Evolutionary conservation across 1,284 basidiomycete species (phyloP), one percentile per base, ranked within the genome.

Genomic region (Trichosporon coremiiforme): DNA sequence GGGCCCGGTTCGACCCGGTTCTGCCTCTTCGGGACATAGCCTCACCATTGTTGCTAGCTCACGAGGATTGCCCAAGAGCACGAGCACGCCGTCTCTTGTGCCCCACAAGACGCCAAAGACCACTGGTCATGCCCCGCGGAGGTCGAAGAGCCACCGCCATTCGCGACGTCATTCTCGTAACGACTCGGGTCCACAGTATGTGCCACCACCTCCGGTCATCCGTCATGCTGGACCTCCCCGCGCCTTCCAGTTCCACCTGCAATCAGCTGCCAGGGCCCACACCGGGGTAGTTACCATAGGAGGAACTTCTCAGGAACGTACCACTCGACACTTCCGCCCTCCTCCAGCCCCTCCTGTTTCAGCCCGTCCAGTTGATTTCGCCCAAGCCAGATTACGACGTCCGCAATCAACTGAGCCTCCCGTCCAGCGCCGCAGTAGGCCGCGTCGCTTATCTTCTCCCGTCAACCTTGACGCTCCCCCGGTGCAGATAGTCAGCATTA

Each of bases 191-290:
- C 31, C 57, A 15, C 57, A 57, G 12, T 25, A 62, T n/a, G 57
- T 62, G 57, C 57, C 57, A 7, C 57, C 57, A 8, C 57, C 57
- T n/a, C 57, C 57, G 4, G 57, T 62, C 29, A 62, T 62, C 57
- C 69, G 69, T 12, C 70, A 45, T 12, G 60, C 66, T 1, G 72
- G 72, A 8, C 72, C 72, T 1, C 72, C 72, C 1, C 68, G 70
- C 8, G 31, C 69, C 5, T 66, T 73, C 50, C 70, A 73, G 70
- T 68, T 73, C 31, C 64, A 68, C 29, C 57, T 69, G 9, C 68
- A 65, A 36, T 63, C 68, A 8, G 65, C 57, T 33, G 29, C 29
- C 31, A 62, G 22, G 31, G 57, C 31, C 12, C 57, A 62, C 57
- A 62, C 57, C 8, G 57, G 57, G 17, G 57, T 62, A 33, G 57